Percentiles rank a stretch among this genome's conserved stretches.
phyloP scores from a whole-genome alignment of 139 green algal genomes.

The Bryopsis sp. region DNA sequence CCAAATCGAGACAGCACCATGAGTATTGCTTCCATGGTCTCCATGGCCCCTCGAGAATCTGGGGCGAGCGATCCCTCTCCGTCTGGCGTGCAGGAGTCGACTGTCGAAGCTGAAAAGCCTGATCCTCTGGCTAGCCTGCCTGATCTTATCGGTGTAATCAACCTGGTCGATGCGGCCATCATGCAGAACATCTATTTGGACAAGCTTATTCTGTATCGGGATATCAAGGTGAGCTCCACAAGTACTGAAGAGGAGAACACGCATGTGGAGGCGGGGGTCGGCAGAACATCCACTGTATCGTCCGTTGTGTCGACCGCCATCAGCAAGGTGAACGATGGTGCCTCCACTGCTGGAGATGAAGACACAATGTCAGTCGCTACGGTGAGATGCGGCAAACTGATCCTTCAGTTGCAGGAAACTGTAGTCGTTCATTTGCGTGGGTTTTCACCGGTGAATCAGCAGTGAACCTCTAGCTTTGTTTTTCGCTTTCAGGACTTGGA shows the following conservation, averaged over 20 bases:
- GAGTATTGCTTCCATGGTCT: too few species aligned
- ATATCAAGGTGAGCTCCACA: background rate
- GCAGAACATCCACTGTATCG: background rate
- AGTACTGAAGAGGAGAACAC: background rate
- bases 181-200: conserved; percentile 47
- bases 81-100: background rate
- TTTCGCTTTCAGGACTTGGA: conserved; percentile 12
- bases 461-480: conserved; percentile 8
- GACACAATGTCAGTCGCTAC: conserved; percentile 35
- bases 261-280: background rate
- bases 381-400: conserved; percentile 1
- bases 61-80: background rate
- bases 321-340: too few species aligned
- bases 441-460: conserved; percentile 11
- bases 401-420: conserved; percentile 10
- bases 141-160: conserved; percentile 40
- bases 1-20: too few species aligned
- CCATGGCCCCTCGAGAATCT: too few species aligned
- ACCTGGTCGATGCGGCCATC: conserved; percentile 47
- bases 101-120: background rate
- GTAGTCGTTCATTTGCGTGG: conserved; percentile 20
- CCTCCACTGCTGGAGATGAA: conserved; percentile 23
- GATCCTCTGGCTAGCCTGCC: conserved; percentile 27
- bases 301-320: background rate
- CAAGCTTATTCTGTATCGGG: conserved; percentile 52